These are phyloP conservation scores for Mortierella sp. DNA, from an alignment of 371 early-diverging fungal species.

Conservation along the genomic window DNA sequence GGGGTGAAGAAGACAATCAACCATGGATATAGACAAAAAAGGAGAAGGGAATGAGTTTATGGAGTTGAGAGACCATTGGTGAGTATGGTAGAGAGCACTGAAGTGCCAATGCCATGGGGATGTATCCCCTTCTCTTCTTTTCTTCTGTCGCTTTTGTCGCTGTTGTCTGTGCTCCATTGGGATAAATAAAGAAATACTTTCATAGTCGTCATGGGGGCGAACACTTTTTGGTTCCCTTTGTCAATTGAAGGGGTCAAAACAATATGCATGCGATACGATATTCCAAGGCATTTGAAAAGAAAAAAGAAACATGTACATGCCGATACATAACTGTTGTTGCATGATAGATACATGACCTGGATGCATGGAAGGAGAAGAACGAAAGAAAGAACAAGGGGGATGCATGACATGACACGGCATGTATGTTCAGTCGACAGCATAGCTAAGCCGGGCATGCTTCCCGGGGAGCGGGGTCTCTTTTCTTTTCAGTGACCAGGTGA, in stretches of 20 bases:
- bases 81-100: background rate
- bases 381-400: no score
- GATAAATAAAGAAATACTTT: background rate
- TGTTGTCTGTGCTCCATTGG: background rate
- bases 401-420: background rate
- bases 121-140: background rate
- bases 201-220: background rate
- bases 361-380: no score
- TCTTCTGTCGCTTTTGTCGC: background rate
- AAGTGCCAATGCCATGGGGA: background rate
- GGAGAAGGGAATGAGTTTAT: background rate
- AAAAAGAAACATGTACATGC: background rate
- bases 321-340: no score
- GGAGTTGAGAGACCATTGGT: background rate
- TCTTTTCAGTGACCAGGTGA: background rate
- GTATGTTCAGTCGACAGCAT: background rate
- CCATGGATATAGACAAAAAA: background rate
- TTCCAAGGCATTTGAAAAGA: conserved; percentile 1
- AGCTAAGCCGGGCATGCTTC: no score
- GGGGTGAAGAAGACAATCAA: background rate
- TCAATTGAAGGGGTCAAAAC: background rate
- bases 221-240: background rate
- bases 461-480: background rate
- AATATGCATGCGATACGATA: conserved; percentile 3
- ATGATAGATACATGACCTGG: no score